Evolutionary conservation across 352 stramenopile genomes (phyloP).

Genomic region (Elongisporangium senticosum): DNA sequence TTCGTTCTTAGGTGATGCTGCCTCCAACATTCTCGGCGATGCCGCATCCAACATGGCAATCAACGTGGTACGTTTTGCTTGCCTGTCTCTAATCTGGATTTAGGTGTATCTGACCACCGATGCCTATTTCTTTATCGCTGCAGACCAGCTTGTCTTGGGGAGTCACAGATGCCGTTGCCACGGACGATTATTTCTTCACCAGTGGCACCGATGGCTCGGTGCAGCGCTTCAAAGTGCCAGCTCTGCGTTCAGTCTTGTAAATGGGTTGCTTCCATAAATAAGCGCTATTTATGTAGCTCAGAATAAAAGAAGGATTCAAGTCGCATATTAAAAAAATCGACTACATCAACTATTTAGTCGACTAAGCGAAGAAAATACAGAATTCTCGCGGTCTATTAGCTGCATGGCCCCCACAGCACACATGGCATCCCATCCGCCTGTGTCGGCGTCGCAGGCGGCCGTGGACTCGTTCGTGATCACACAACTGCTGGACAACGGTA

Average conservation of each 20-base stretch:
- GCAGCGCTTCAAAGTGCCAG: slow-evolving; percentile 65
- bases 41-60: slow-evolving; percentile 82
- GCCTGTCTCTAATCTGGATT: not conserved
- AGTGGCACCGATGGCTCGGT: slow-evolving; percentile 79
- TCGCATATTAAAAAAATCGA: not conserved
- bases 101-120: not conserved
- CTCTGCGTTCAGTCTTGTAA: slow-evolving; percentile 12
- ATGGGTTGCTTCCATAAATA: not conserved
- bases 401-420: not conserved
- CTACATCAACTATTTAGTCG: not conserved
- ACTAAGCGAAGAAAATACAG: not conserved
- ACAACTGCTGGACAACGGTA: slow-evolving; percentile 77
- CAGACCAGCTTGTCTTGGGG: slow-evolving; percentile 81
- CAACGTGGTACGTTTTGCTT: slow-evolving; percentile 56
- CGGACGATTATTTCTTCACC: slow-evolving; percentile 78
- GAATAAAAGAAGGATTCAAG: not conserved
- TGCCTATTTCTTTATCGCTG: not conserved
- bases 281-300: not conserved
- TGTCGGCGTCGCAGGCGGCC: slow-evolving; percentile 33
- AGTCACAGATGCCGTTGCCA: slow-evolving; percentile 76
- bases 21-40: slow-evolving; percentile 72
- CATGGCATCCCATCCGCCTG: not conserved
- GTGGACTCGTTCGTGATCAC: slow-evolving; percentile 66
- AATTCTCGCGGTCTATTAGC: not conserved
- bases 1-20: slow-evolving; percentile 71